These are phyloP conservation scores for Epichloe coenophiala DNA, from an alignment of 2,329 filamentous ascomycete genomes.

Conservation along the genomic window DNA sequence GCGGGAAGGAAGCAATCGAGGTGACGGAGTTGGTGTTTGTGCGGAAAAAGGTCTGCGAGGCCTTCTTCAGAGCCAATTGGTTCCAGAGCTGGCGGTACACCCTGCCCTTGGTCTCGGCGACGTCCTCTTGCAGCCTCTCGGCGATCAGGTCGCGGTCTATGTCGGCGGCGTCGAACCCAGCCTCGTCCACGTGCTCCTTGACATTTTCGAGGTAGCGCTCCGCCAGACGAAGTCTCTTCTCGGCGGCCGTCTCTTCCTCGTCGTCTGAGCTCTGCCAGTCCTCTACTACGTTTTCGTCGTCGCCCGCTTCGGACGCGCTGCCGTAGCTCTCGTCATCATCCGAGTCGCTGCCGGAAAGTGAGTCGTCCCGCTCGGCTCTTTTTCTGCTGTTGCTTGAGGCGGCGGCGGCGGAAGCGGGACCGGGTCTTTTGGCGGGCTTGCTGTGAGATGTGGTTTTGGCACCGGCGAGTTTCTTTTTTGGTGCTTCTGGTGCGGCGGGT, in stretches of 20 bases:
- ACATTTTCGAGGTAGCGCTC: conserved; percentile 90
- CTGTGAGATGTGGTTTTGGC: conserved; percentile 23
- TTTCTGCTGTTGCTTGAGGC: conserved; percentile 26
- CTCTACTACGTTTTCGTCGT: conserved; percentile 32
- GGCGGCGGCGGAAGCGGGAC: conserved; percentile 15
- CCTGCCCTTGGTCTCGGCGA: conserved; percentile 80
- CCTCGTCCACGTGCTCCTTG: conserved; percentile 64
- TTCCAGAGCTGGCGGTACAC: conserved; percentile 70
- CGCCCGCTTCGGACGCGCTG: conserved; percentile 24
- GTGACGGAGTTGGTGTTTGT: conserved; percentile 69
- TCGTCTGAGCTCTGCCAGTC: conserved; percentile 44
- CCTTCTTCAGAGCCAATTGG: conserved; percentile 55
- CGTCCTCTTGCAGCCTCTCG: conserved; percentile 79
- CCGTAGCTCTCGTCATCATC: conserved; percentile 43
- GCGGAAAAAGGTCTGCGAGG: conserved; percentile 59
- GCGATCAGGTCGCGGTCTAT: conserved; percentile 89
- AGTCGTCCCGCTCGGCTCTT: conserved; percentile 47
- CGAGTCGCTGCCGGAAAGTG: conserved; percentile 76
- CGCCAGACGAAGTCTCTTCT: conserved; percentile 73
- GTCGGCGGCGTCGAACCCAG: conserved; percentile 83
- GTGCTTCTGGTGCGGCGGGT: conserved; percentile 34
- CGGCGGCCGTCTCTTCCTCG: conserved; percentile 77
- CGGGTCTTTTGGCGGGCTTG: conserved; percentile 17
- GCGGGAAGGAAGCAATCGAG: conserved; percentile 62
- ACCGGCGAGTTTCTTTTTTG: conserved; percentile 47